Evolutionary conservation across 768 basidiomycete species (phyloP), one percentile per base, ranked within the genome.

Genomic region (Clitopilus passeckerianus): DNA sequence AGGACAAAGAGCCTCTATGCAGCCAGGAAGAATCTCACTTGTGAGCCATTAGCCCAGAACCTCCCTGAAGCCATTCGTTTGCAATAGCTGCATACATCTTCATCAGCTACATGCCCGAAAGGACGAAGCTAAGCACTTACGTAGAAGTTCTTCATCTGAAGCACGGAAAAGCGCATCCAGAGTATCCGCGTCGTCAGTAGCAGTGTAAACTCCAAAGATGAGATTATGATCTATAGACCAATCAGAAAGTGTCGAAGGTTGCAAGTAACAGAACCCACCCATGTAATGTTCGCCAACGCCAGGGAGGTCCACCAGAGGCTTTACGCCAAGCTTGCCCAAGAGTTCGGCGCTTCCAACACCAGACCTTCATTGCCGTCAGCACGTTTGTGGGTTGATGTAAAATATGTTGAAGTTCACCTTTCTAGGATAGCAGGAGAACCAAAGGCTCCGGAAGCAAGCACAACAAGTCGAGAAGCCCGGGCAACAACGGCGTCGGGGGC

Each of bases 251-350:
- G 4, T 23, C 43, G 44, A 30, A 1, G 20, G 33, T 22, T 54
- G 37, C 27, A 18, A 43, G 14, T n/a, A 52, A 5, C 34, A 44
- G n/a, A 20, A 59, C 66, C 34, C 56, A 80, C 84, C 84, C 62
- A 79, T 76, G 57, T 81, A 84, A 61, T 90, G 82, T 66, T 88
- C 86, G 7, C 91, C 90, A 0, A 94, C 91, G 15, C 86, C 87
- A 0, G 89, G 89, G 15, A 91, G 80, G 58, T 90, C 83, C 14
- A 89, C 77, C 24, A 83, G 55, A 59, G 77, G 73, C 7, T 71
- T 63, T 33, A 93, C 79, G 10, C 75, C 76, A 57, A 80, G 71
- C 34, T 71, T 72, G 34, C 78, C 65, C 43, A 91, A 72, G 41
- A 87, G 63, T 0, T 71, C 66, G 1, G 67, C 64, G 0, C 80